A percentile compares a stretch with the other conserved stretches of the same genome.
Conservation (phyloP, 2,329 filamentous ascomycete genomes). For the Aspergillus ochraceus region DNA sequence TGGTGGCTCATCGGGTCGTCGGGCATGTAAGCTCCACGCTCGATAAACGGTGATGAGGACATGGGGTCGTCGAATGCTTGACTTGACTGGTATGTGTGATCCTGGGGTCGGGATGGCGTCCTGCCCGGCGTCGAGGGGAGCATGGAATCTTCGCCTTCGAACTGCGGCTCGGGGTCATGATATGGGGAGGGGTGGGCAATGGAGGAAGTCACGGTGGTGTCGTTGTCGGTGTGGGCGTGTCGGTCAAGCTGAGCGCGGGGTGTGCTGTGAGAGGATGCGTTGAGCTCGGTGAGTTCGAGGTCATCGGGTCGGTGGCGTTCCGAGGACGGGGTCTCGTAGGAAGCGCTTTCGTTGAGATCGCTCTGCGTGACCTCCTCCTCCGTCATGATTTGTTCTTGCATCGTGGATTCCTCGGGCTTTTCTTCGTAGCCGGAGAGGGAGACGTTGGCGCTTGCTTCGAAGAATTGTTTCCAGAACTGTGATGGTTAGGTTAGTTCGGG, state of each 20-base stretch:
- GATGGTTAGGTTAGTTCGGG: not conserved
- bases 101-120: conserved; percentile 16
- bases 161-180: conserved; percentile 48
- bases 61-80: conserved; percentile 65
- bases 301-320: conserved; percentile 43
- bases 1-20: conserved; percentile 52
- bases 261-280: conserved; percentile 49
- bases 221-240: conserved; percentile 27
- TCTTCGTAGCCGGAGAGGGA: conserved; percentile 95
- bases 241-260: conserved; percentile 40
- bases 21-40: not conserved
- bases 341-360: conserved; percentile 37
- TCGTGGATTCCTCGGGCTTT: conserved; percentile 60
- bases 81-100: conserved; percentile 11
- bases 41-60: conserved; percentile 51
- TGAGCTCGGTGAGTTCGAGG: conserved; percentile 45
- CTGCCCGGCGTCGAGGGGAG: conserved; percentile 41
- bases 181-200: conserved; percentile 72
- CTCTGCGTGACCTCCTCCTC: conserved; percentile 55
- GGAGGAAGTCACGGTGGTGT: conserved; percentile 42
- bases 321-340: conserved; percentile 43
- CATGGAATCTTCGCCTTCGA: conserved; percentile 35
- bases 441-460: conserved; percentile 96
- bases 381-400: conserved; percentile 52
- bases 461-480: conserved; percentile 98